Base-by-base conservation (phyloP, 2,329 filamentous ascomycete species). In the Aspergillus sp. region DNA sequence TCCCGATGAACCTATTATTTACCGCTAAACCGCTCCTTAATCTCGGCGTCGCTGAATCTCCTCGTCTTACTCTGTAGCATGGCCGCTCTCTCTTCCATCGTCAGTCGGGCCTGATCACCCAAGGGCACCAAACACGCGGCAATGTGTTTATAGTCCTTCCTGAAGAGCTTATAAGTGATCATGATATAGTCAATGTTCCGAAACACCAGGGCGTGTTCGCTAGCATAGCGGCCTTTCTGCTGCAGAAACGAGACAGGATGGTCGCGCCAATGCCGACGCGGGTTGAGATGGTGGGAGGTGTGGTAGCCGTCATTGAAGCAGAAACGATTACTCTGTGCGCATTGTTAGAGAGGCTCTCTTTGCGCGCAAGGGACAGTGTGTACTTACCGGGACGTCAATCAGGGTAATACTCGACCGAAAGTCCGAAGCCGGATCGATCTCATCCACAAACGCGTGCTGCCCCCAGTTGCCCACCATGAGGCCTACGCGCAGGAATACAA, bases 391-490 rank as follows among this genome's bases (percentile, higher is more conserved):
- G 5, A 88, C 81, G 48, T 89, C 83, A 34, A 89, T 78, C 15
- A 89, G 53, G 0, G 83, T 88, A 43, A 88, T 82, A 54, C 82
- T 86, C 0, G 80, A 85, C 22, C 82, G 69, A 47, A 78, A 88
- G 51, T 89, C 82, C 0, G 81, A 86, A 48, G 83, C 74, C 0
- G 83, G 83, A 44, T 85, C 78, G 8, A 75, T 64, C 13, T 78
- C 73, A 47, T 89, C 82, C 5, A 89, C 82, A 42, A 89, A 78
- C 1, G 82, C 82, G 53, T 89, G 83, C 53, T 89, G 83, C 3
- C 81, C 83, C 81, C 82, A 89, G 52, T 89, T 89, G 1, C 83
- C 83, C 5, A 83, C 69, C 83, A 88, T 89, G 41, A 89, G 57
- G 0, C 77, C 82, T 12, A 84, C 45, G 0, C 83, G 71, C 57